Evolutionary conservation across 257 asterid species (phyloP), one percentile per base, ranked within the genome.

Genomic region (Echites panduratus): DNA sequence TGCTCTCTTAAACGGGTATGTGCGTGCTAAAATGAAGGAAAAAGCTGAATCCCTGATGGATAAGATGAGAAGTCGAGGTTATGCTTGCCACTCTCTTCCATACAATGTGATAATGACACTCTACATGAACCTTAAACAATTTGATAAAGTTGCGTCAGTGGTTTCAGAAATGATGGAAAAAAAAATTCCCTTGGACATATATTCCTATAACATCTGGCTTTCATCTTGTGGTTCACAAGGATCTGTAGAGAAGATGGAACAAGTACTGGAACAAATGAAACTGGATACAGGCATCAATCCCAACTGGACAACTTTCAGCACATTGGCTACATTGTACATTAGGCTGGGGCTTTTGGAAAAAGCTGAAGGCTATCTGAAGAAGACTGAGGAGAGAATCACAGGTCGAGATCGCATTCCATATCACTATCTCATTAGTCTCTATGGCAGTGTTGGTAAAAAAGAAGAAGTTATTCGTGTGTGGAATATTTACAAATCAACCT

Each of bases 81-180:
- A 85, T 49, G 84, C 93, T 20, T 73, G 62, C 58, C 89, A 86
- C 68, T 44, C 96, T 19, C 93, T 89, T 61, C 93, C 98, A 0
- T 90, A 53, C 81, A 93, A 93, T 68, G 97, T 93, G 84, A 85
- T 93, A 87, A 87, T 93, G 97, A 90, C 97, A 7, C 98, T 93
- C 70, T 93, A 88, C 66, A 82, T 79, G 93, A 87, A 84, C 75
- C 84, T 88, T 67, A 81, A 84, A 59, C 92, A 86, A 44, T 84
- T 82, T 2, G 88, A 85, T 47, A 85, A 82, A 82, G 75, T 90
- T 14, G 96, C 89, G 74, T 53, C 85, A 2, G 59, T 89, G 53
- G 67, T 90, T 74, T 77, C 81, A 0, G 98, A 93, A 82, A 83
- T 93, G 90, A 80, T 61, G 87, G 89, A 82, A 77, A 93, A 89